phyloP scores from a whole-genome alignment of 169 alveolate species.

The Eimeria tenella region DNA sequence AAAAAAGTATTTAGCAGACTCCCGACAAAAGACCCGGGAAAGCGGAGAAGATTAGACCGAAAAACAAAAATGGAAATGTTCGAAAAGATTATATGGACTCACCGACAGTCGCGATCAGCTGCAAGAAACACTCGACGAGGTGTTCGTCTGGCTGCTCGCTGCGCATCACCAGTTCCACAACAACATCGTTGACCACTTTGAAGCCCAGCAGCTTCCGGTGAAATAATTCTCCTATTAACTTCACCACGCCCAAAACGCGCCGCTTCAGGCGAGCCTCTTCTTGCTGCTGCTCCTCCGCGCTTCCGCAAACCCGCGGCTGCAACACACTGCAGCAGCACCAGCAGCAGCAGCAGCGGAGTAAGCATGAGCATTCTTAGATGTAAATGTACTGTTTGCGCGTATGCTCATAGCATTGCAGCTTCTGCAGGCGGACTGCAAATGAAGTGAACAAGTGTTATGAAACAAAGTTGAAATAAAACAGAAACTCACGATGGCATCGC shows the following conservation, averaged over 20 bases:
- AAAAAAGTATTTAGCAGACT: too few relatives aligned
- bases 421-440: not conserved
- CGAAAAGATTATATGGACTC: not conserved
- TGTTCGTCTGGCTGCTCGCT: conserved; percentile 93
- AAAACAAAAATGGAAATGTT: not conserved
- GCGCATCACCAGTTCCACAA: conserved; percentile 90
- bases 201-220: conserved; percentile 91
- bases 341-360: not conserved
- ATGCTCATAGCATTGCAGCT: too few relatives aligned
- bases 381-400: not conserved
- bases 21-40: too few relatives aligned
- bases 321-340: conserved; percentile 1
- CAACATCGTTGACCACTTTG: conserved; percentile 91
- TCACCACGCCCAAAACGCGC: conserved; percentile 92
- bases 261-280: conserved; percentile 86
- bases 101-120: conserved; percentile 91
- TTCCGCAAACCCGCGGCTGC: conserved; percentile 74
- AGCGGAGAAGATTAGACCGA: too few relatives aligned
- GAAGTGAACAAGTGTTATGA: not conserved
- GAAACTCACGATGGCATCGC: conserved; percentile 71
- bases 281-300: conserved; percentile 78
- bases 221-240: conserved; percentile 93
- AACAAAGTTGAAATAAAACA: not conserved
- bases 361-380: not conserved
- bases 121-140: conserved; percentile 92